Conservation (phyloP, 495 filamentous ascomycete species). For the Elaphomyces granulatus region DNA sequence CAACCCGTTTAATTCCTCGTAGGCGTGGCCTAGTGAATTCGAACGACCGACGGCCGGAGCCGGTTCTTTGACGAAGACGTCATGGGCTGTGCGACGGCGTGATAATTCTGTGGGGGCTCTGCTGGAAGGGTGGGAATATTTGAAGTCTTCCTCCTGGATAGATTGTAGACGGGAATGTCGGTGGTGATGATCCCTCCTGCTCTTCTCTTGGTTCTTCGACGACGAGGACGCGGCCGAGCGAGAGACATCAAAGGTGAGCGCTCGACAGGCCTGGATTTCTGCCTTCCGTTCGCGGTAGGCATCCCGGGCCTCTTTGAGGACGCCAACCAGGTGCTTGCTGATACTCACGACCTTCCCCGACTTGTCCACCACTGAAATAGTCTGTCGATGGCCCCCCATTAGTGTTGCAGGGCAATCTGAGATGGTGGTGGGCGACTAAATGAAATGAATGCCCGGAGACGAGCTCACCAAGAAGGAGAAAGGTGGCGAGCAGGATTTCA, state of each 20-base stretch:
- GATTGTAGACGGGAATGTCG: not conserved
- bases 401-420: too few species aligned
- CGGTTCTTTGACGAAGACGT: slow-evolving; percentile 18
- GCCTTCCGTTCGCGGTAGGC: slow-evolving; percentile 76
- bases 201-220: slow-evolving; percentile 21
- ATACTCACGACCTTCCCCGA: slow-evolving; percentile 87
- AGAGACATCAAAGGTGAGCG: slow-evolving; percentile 36
- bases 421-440: too few species aligned
- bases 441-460: too few species aligned
- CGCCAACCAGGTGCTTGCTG: slow-evolving; percentile 76
- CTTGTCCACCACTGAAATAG: slow-evolving; percentile 81
- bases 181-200: slow-evolving; percentile 2
- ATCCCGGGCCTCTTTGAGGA: slow-evolving; percentile 77
- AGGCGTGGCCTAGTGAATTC: slow-evolving; percentile 47
- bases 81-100: slow-evolving; percentile 34
- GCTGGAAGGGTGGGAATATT: not conserved
- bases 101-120: slow-evolving; percentile 13
- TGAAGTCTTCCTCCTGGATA: slow-evolving; percentile 18
- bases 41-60: slow-evolving; percentile 20
- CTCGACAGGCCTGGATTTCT: slow-evolving; percentile 45
- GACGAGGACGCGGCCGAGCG: slow-evolving; percentile 29
- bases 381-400: slow-evolving; percentile 45
- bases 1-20: slow-evolving; percentile 50
- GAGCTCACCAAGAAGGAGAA: too few species aligned
- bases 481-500: too few species aligned